These are phyloP conservation scores for Xylaria sp. DNA, from an alignment of 2,329 filamentous ascomycete genomes.

Conservation along the genomic window DNA sequence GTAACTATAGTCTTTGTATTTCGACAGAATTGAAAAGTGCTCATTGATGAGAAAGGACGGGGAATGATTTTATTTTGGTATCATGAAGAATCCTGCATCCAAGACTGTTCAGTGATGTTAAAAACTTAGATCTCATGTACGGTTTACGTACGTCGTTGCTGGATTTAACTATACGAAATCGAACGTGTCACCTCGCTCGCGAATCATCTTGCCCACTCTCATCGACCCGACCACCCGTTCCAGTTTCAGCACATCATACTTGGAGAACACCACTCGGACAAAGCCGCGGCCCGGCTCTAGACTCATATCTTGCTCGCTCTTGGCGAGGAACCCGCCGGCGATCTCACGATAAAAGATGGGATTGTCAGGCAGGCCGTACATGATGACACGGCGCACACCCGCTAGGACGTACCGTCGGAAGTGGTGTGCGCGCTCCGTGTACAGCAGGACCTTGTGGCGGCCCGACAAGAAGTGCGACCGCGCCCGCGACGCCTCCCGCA, in stretches of 20 bases:
- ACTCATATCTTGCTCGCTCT: slow-evolving; percentile 61
- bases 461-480: slow-evolving; percentile 86
- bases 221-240: slow-evolving; percentile 86
- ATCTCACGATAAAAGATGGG: slow-evolving; percentile 80
- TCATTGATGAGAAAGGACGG: neutral
- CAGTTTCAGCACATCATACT: slow-evolving; percentile 86
- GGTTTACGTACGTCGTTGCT: neutral
- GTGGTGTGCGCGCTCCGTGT: slow-evolving; percentile 95
- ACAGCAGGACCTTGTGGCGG: slow-evolving; percentile 81
- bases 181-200: slow-evolving; percentile 87
- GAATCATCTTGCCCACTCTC: slow-evolving; percentile 82
- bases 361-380: slow-evolving; percentile 92
- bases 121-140: neutral
- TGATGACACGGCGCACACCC: slow-evolving; percentile 82
- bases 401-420: slow-evolving; percentile 86
- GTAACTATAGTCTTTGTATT: neutral
- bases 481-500: slow-evolving; percentile 79
- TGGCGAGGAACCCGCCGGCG: slow-evolving; percentile 68
- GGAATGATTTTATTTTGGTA: neutral
- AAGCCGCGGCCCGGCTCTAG: slow-evolving; percentile 64
- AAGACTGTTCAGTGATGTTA: too few species aligned
- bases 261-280: slow-evolving; percentile 75
- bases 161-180: slow-evolving; percentile 75
- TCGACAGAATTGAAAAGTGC: neutral
- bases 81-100: neutral